Conservation (phyloP, 1,139 yeast species). For the Nakaseomyces nivariensis region DNA sequence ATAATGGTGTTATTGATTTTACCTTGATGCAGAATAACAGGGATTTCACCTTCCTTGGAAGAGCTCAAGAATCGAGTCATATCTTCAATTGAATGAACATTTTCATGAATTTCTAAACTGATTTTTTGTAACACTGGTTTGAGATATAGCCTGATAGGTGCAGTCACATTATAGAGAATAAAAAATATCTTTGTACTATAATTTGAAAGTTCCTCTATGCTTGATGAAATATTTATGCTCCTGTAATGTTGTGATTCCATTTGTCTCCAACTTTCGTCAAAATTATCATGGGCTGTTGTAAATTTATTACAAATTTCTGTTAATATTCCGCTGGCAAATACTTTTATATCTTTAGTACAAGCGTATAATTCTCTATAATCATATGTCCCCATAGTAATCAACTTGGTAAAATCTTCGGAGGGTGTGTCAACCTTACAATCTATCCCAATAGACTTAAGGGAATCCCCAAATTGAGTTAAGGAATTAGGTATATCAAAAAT, state of each 20-base stretch:
- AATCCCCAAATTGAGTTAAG: neutral
- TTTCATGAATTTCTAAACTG: neutral
- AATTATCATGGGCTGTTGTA: neutral
- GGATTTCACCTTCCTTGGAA: neutral
- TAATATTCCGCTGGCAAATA: neutral
- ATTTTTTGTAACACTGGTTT: neutral
- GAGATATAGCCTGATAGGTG: neutral
- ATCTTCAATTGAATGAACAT: slow-evolving; percentile 9
- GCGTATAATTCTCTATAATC: slow-evolving; percentile 1
- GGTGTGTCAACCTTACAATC: neutral
- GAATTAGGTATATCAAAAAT: neutral
- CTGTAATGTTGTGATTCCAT: neutral
- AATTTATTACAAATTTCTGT: neutral
- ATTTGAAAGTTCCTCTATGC: neutral
- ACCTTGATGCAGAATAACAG: neutral
- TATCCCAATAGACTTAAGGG: slow-evolving; percentile 6
- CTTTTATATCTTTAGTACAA: neutral
- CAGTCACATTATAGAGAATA: neutral
- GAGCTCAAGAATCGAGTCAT: slow-evolving; percentile 1
- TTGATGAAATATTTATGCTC: neutral
- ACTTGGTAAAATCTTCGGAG: neutral
- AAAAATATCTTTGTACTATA: neutral
- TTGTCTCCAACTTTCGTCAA: slow-evolving; percentile 1
- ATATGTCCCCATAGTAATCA: neutral
- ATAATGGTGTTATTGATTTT: neutral